Evolutionary conservation across 2,329 filamentous ascomycete species (phyloP).

Genomic region (Blumeriella jaapii): DNA sequence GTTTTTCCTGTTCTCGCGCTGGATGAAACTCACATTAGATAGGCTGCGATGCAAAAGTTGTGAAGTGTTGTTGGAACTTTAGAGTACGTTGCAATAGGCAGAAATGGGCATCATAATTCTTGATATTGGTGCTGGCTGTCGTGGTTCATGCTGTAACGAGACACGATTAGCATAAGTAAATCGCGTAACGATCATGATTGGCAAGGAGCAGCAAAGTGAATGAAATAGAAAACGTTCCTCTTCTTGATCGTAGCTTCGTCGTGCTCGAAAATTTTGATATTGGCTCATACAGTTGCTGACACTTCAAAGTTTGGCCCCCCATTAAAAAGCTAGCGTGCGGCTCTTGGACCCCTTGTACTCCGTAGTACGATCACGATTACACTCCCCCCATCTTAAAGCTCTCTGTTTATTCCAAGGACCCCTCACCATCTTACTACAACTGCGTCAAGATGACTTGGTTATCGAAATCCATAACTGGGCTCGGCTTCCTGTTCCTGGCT

Average conservation of each 20-base stretch:
- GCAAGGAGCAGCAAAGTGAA: conserved; percentile 22
- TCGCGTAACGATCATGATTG: conserved; percentile 25
- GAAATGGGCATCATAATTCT: conserved; percentile 17
- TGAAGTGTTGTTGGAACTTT: conserved; percentile 38
- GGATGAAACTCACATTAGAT: conserved; percentile 13
- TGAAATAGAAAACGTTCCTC: conserved; percentile 17
- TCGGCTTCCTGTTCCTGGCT: conserved; percentile 68
- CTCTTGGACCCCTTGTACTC: no score
- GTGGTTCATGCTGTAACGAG: conserved; percentile 13
- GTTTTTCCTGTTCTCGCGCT: conserved; percentile 20
- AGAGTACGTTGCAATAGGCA: conserved; percentile 5
- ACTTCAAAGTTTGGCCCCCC: no score
- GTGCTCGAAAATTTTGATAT: no score
- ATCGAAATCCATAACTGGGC: conserved; percentile 56
- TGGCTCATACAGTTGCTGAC: no score
- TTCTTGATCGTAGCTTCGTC: no score
- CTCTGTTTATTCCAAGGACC: no score
- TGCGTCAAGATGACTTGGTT: conserved; percentile 52
- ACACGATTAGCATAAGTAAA: conserved; percentile 15
- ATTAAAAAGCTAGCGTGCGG: no score
- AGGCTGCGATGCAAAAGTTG: conserved; percentile 81
- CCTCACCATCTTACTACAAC: background rate
- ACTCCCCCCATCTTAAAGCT: no score
- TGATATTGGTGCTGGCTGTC: conserved; percentile 15
- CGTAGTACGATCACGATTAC: no score